Evolutionary conservation across 805 yeast genomes (phyloP), one percentile per base, ranked within the genome.

Genomic region (Ogataea trehaloabstinens): DNA sequence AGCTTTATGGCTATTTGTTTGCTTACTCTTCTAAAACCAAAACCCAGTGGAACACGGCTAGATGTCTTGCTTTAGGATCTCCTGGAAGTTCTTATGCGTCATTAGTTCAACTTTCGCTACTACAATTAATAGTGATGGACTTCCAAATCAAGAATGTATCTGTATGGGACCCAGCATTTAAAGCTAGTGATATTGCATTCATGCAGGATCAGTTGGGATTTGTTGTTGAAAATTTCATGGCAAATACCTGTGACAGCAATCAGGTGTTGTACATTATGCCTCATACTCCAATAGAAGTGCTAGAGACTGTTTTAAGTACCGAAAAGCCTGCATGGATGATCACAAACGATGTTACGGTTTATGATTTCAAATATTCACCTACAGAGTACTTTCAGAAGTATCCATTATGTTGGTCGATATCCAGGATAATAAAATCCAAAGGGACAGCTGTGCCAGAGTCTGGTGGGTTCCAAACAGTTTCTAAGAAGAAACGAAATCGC

Each of bases 21-120:
- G 19, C 32, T 31, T 38, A 34, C 37, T 12, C 20, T 10, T 15
- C 28, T 17, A 22, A 37, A 8, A 22, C 24, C 6, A 16, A 33
- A 3, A 20, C 22, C 12, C 17, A 12, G 28, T 50, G 46, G 40
- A 31, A 28, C 8, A 31, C n/a, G 6, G 22, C 57, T 16, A 42
- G 62, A 21, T 63, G 67, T 38, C 35, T 62, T 4, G 67, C 63
- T 1, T 36, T 63, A 8, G 67, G 67, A 0, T 48, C 58, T 3
- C 48, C 58, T 3, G 19, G 41, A 3, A 29, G 24, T 5, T 60
- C 58, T 7, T 19, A 37, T 1, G 50, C 47, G 16, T 57, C 66
- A 7, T 22, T 59, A 19, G 50, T 44, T 35, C 68, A 64, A 29
- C 46, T 60, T 18, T 52, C 57, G 24, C 40, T 58, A 8, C 32